Evolutionary conservation across 352 stramenopile genomes (phyloP).

Genomic region (Halophytophthora batemanensis): DNA sequence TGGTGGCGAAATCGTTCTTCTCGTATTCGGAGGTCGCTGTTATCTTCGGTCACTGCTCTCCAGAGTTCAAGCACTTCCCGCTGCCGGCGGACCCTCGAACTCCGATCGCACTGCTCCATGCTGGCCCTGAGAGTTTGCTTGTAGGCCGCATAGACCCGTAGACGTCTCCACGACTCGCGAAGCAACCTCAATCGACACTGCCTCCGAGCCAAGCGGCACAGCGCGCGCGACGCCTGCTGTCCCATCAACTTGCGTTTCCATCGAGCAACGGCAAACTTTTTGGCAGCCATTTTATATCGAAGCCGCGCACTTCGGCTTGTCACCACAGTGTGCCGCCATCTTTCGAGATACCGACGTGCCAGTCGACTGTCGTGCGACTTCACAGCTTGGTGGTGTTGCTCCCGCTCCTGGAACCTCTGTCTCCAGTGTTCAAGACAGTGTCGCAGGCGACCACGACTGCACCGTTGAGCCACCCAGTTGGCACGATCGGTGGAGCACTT

Average conservation of each 20-base stretch:
- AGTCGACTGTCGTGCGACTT: background rate
- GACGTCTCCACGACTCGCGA: conserved; percentile 4
- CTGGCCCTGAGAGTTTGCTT: conserved; percentile 4
- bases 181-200: conserved; percentile 13
- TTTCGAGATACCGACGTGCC: conserved; percentile 4
- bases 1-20: conserved; percentile 14
- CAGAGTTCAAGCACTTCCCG: conserved; percentile 7
- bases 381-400: conserved; percentile 4
- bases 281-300: conserved; percentile 10
- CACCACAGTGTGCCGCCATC: conserved; percentile 6
- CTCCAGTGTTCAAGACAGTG: conserved; percentile 25
- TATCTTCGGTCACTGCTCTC: conserved; percentile 1
- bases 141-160: conserved; percentile 6
- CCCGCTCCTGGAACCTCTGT: background rate
- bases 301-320: conserved; percentile 1
- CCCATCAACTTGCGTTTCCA: conserved; percentile 13
- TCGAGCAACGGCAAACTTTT: conserved; percentile 3
- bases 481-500: conserved; percentile 27
- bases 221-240: conserved; percentile 11
- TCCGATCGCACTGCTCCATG: conserved; percentile 4
- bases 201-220: conserved; percentile 5
- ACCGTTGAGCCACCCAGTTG: conserved; percentile 39
- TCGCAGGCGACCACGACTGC: conserved; percentile 16
- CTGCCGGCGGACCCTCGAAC: background rate
- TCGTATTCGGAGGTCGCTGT: conserved; percentile 7